Base-by-base conservation (phyloP, 2,329 filamentous ascomycete genomes). In the Colletotrichum limetticola region DNA sequence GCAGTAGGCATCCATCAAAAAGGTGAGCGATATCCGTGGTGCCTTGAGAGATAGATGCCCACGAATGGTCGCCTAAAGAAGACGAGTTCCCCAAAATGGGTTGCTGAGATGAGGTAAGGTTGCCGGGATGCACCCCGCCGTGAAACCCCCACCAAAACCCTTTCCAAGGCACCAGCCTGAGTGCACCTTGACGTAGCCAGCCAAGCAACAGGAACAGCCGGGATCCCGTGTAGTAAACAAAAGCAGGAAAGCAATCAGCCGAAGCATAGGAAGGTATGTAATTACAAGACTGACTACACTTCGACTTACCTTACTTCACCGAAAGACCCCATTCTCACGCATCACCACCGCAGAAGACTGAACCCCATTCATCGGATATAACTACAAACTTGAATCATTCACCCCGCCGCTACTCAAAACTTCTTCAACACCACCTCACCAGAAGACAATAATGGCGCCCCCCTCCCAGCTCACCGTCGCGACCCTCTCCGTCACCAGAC, bases 381-480 rank as follows among this genome's bases (percentile, higher is more conserved):
- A 12, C 3, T 12, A 12, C 32, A 35, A 35, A 12, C 32, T 35
- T 12, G 22, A 14, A 53, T 32, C 57, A 12, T 32, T 16, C 14
- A 57, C 14, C 46, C 19, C 61, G 6, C 35, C 58, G 49, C 67
- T 35, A 60, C 32, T 22, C 46, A 42, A 46, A 61, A 53, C 37
- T 49, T 32, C 11, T 3, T 14, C 22, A 63, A 28, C 22, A 19
- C 61, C 58, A 35, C 59, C 32, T 12, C 32, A 58, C 58, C 57
- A 53, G 56, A 4, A 53, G 5, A 19, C 26, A 83, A 83, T 63
- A 62, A 98, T 98, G 95, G 89, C 94, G 4, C 88, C 94, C 37
- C 93, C 94, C 57, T 91, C 92, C 1, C 89, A 92, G 77, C 91
- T 98, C 81, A 84, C 90, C 78, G 97, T 98, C 80, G 91, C 93